These are phyloP conservation scores for Dryas octopetala DNA, from an alignment of 306 rosid species.

Conservation along the genomic window DNA sequence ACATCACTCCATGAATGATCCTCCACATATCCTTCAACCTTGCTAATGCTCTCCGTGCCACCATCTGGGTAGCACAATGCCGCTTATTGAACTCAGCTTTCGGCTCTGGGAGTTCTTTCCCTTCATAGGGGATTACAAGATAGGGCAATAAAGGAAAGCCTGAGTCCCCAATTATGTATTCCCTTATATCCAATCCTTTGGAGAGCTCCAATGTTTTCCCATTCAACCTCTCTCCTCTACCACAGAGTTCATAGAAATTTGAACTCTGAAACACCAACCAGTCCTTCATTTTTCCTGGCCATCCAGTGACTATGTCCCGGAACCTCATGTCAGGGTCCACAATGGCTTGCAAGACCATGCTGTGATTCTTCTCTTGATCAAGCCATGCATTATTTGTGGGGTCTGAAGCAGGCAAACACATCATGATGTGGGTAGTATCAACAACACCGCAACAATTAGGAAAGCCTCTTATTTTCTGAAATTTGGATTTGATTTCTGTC, in stretches of 20 bases:
- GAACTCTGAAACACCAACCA: slow-evolving; percentile 62
- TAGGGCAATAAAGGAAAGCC: slow-evolving; percentile 77
- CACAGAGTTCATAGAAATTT: slow-evolving; percentile 59
- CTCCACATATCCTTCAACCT: slow-evolving; percentile 87
- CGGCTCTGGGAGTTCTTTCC: slow-evolving; percentile 51
- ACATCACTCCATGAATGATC: slow-evolving; percentile 87
- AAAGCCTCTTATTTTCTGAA: slow-evolving; percentile 68
- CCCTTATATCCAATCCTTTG: slow-evolving; percentile 61
- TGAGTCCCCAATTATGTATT: slow-evolving; percentile 78
- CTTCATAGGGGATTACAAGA: slow-evolving; percentile 80
- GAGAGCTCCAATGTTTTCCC: slow-evolving; percentile 50
- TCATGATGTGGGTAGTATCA: slow-evolving; percentile 67
- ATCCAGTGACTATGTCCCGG: slow-evolving; percentile 78
- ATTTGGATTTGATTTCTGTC: slow-evolving; percentile 61
- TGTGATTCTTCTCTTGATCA: slow-evolving; percentile 69
- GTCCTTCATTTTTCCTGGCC: slow-evolving; percentile 84
- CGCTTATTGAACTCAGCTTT: slow-evolving; percentile 60
- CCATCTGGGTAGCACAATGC: slow-evolving; percentile 58
- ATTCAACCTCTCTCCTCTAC: slow-evolving; percentile 62
- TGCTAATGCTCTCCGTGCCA: slow-evolving; percentile 68
- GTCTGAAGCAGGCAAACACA: slow-evolving; percentile 74
- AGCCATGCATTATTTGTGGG: slow-evolving; percentile 68
- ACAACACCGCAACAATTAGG: slow-evolving; percentile 85
- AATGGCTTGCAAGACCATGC: slow-evolving; percentile 91
- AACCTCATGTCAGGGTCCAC: slow-evolving; percentile 88